Base-by-base conservation (phyloP, 495 filamentous ascomycete species). In the Tuber borchii region DNA sequence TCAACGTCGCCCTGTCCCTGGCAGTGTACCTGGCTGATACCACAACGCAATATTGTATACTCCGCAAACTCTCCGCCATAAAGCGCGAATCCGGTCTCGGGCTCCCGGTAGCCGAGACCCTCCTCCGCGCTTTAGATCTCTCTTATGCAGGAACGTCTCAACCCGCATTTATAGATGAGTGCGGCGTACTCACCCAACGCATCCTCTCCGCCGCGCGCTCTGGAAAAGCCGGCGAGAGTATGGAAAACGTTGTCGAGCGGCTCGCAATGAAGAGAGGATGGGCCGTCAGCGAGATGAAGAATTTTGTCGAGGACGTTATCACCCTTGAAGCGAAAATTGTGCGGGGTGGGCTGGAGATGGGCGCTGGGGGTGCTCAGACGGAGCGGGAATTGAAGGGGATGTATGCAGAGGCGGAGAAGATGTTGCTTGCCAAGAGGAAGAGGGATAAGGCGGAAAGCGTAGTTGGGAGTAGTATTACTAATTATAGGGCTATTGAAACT, bases 251-350 rank as follows among this genome's bases (percentile, higher is more conserved):
- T 17, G 69, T 78, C 40, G 77, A 44, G 19, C 75, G 71, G 43
- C 44, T 79, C 22, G 77, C 77, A 20, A 69, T 43, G 19, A 72
- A 39, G 16, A 65, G 65, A 17, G 76, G 73, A 16, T 71, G 75
- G 16, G 73, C 69, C 39, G 34, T 19, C 46, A 69, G 48, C 48
- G 78, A 79, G 73, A 79, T 79, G 73, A 37, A 70, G 26, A 71
- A 79, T 51, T 79, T 79, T 10, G 20, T 79, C 9, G 73, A 75
- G 26, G 76, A 79, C 20, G 16, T 79, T 22, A 72, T 72, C 43
- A 61, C 16, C 31, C 46, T 70, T 7, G 78, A 79, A 73, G 75
- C 69, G n/a, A 77, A 73, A 43, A 46, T 79, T n/a, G n/a, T 73
- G 34, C 34, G 34, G 12, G 69, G 69, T 2, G 73, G 77, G 71